Base-by-base conservation (phyloP, 768 basidiomycete species). In the Naganishia antarctica region DNA sequence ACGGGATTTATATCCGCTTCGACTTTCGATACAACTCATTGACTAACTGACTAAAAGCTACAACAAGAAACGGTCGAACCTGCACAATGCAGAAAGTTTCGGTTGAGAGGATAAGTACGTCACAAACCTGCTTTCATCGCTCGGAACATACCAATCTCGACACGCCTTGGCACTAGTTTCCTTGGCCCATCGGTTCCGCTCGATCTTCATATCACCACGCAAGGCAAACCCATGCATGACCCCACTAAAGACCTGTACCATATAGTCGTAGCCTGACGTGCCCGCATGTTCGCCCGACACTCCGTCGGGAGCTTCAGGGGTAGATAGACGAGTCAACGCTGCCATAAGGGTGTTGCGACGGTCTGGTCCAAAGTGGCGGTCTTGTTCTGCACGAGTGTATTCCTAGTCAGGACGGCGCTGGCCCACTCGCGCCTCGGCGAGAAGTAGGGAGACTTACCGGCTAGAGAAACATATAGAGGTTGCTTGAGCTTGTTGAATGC, bases 401-500 rank as follows among this genome's bases (percentile, higher is more conserved):
- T 62, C 37, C 21, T 21, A 31, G 25, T n/a, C 23, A 47, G 16
- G n/a, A 15, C 32, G 12, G n/a, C 26, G 18, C 25, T 62, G 45
- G 41, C 9, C 9, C 6, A 31, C 13, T n/a, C n/a, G n/a, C n/a
- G n/a, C n/a, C n/a, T n/a, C n/a, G n/a, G n/a, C n/a, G n/a, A n/a
- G n/a, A n/a, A n/a, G n/a, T n/a, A n/a, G n/a, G n/a, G n/a, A n/a
- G 45, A 40, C 63, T n/a, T 61, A 65, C 67, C 67, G n/a, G 67
- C 67, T 15, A 68, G 43, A n/a, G 63, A 61, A 31, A 57, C 62
- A 34, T 72, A 69, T 4, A 73, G 60, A 4, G 70, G 72, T 37
- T 69, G 63, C 64, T 66, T 67, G 46, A 73, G 57, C 21, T 67
- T 65, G 34, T 58, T 41, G 63, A 73, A 71, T 23, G 65, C 50